Conservation (phyloP, 2,329 filamentous ascomycete species). For the Aschersonia sp. region DNA sequence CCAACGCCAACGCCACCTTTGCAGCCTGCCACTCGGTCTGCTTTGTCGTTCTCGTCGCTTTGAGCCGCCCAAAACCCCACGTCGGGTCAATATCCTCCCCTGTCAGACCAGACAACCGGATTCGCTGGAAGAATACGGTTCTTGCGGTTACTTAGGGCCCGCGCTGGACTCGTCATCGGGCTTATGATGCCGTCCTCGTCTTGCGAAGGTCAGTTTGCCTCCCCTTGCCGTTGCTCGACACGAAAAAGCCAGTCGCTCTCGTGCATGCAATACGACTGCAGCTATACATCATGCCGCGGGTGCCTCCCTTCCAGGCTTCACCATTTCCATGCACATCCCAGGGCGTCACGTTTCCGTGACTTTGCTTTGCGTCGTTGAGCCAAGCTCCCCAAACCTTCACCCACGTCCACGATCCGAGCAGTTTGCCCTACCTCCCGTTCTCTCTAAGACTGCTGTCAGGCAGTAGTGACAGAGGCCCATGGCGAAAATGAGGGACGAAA, state of each 20-base stretch:
- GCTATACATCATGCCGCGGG: not conserved
- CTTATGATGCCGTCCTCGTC: not conserved
- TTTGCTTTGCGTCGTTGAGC: not conserved
- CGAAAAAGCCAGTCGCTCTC: not conserved
- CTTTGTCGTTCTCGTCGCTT: no score
- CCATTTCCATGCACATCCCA: not conserved
- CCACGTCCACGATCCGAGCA: not conserved
- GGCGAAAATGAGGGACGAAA: not conserved
- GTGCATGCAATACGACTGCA: not conserved
- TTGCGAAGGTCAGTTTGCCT: not conserved
- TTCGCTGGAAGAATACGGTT: not conserved
- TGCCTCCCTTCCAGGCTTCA: not conserved
- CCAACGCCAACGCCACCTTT: no score
- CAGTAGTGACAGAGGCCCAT: not conserved
- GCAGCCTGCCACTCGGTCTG: no score
- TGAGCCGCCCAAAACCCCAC: no score
- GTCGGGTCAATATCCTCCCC: no score
- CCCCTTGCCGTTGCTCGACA: not conserved
- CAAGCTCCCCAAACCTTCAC: not conserved
- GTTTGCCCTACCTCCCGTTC: not conserved
- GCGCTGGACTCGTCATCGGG: not conserved
- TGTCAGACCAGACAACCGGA: no score
- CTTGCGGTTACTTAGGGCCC: not conserved
- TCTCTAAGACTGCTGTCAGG: not conserved
- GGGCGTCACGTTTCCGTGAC: not conserved